phyloP scores from a whole-genome alignment of 2,329 filamentous ascomycete species.

The Hyphodiscus sp. region DNA sequence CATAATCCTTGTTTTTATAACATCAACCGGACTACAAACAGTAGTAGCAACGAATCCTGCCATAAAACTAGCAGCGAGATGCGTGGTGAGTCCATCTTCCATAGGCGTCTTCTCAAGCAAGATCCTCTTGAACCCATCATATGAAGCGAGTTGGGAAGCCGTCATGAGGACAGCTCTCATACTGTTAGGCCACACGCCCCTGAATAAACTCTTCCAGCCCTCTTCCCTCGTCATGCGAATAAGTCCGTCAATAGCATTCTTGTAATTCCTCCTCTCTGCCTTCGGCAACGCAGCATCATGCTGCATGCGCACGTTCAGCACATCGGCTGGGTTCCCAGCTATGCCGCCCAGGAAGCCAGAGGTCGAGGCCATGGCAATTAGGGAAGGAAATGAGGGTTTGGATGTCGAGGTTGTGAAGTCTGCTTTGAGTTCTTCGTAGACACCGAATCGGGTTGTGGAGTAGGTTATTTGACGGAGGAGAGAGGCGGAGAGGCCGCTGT shows the following conservation, averaged over 20 bases:
- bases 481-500: conserved; percentile 86
- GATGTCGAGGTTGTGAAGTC: conserved; percentile 48
- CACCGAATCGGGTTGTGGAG: conserved; percentile 90
- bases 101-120: conserved; percentile 62
- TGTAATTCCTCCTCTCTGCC: conserved; percentile 77
- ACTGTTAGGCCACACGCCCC: conserved; percentile 79
- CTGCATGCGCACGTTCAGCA: conserved; percentile 98
- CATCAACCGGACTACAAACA: conserved; percentile 77
- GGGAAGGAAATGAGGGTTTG: conserved; percentile 62
- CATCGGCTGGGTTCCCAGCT: conserved; percentile 89
- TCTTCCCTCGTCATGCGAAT: conserved; percentile 82
- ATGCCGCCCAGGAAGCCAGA: conserved; percentile 87
- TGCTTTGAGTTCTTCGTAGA: conserved; percentile 90
- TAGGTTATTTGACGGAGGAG: conserved; percentile 93
- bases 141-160: conserved; percentile 73
- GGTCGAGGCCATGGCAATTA: conserved; percentile 73
- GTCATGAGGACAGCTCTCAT: conserved; percentile 83
- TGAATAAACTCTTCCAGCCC: conserved; percentile 68
- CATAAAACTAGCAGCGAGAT: conserved; percentile 71
- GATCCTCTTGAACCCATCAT: conserved; percentile 72
- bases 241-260: conserved; percentile 80
- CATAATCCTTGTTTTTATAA: conserved; percentile 88
- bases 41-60: conserved; percentile 81
- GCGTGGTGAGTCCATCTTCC: conserved; percentile 63
- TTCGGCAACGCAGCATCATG: conserved; percentile 74